Evolutionary conservation across 768 basidiomycete genomes (phyloP).

Genomic region (Thelephora aurantiotincta): DNA sequence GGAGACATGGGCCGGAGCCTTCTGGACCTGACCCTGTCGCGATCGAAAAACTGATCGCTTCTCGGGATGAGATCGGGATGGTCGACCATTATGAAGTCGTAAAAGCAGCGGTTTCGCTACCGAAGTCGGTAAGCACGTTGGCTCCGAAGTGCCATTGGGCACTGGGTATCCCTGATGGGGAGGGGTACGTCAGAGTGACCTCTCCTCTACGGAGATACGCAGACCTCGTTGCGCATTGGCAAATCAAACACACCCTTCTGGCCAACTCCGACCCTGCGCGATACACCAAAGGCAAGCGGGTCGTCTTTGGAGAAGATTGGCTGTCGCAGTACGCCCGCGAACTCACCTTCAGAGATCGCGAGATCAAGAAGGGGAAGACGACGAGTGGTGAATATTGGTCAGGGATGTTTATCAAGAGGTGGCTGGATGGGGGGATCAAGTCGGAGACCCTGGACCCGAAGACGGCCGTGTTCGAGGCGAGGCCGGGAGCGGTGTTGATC

Average conservation of each 20-base stretch:
- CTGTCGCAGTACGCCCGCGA: conserved; percentile 29
- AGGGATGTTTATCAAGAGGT: conserved; percentile 23
- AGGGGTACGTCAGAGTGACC: conserved; percentile 76
- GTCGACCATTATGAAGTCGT: conserved; percentile 26
- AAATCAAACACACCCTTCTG: conserved; percentile 70
- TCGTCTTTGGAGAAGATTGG: conserved; percentile 30
- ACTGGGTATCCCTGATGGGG: conserved; percentile 54
- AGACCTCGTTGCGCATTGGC: conserved; percentile 85
- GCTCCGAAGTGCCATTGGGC: conserved; percentile 49
- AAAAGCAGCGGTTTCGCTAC: conserved; percentile 18
- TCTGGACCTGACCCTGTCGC: conserved; percentile 18
- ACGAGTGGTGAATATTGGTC: conserved; percentile 27
- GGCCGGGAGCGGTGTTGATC: too few species aligned
- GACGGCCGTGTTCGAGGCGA: too few species aligned
- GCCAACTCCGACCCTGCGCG: conserved; percentile 11
- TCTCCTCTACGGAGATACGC: conserved; percentile 77
- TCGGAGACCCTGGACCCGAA: too few species aligned
- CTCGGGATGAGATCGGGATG: conserved; percentile 31
- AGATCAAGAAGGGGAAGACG: conserved; percentile 16
- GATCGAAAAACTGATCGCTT: conserved; percentile 30
- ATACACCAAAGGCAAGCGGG: too few species aligned
- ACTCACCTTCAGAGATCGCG: conserved; percentile 22
- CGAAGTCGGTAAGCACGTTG: conserved; percentile 29
- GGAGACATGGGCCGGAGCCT: conserved; percentile 29
- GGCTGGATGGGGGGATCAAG: conserved; percentile 12